Evolutionary conservation across 768 basidiomycete genomes (phyloP).

Genomic region (Trametopsis cervina): DNA sequence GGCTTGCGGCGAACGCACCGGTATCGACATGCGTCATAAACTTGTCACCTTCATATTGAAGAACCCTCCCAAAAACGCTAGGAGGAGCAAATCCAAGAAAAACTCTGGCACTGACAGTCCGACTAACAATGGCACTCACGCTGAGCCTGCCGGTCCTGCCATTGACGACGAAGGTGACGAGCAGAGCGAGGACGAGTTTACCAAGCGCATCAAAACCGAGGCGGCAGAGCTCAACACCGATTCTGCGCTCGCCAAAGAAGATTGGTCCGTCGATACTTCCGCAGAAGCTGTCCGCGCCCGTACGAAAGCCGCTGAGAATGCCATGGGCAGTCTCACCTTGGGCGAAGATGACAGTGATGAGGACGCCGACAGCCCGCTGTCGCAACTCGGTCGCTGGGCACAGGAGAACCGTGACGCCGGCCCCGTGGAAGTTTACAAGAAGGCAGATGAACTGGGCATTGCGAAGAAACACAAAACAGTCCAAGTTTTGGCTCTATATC

Average conservation of each 20-base stretch:
- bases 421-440: slow-evolving; percentile 72
- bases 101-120: slow-evolving; percentile 44
- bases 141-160: slow-evolving; percentile 32
- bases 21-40: slow-evolving; percentile 95
- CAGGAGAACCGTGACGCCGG: slow-evolving; percentile 58
- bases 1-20: slow-evolving; percentile 91
- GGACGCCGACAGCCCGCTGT: slow-evolving; percentile 80
- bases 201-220: slow-evolving; percentile 87
- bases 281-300: slow-evolving; percentile 84
- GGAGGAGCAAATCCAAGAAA: slow-evolving; percentile 55
- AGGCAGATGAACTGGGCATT: slow-evolving; percentile 85
- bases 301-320: slow-evolving; percentile 59
- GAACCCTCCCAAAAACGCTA: slow-evolving; percentile 89
- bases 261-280: slow-evolving; percentile 91
- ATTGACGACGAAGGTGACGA: slow-evolving; percentile 34
- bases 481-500: slow-evolving; percentile 71
- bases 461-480: slow-evolving; percentile 93
- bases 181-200: slow-evolving; percentile 84
- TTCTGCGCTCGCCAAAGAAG: slow-evolving; percentile 56
- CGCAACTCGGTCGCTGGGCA: slow-evolving; percentile 78
- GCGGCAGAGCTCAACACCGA: slow-evolving; percentile 69
- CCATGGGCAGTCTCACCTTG: slow-evolving; percentile 42
- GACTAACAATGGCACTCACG: slow-evolving; percentile 33
- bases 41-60: slow-evolving; percentile 94
- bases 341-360: slow-evolving; percentile 85